Evolutionary conservation across 352 stramenopile species (phyloP).

Genomic region (Thalassiosira hispida): DNA sequence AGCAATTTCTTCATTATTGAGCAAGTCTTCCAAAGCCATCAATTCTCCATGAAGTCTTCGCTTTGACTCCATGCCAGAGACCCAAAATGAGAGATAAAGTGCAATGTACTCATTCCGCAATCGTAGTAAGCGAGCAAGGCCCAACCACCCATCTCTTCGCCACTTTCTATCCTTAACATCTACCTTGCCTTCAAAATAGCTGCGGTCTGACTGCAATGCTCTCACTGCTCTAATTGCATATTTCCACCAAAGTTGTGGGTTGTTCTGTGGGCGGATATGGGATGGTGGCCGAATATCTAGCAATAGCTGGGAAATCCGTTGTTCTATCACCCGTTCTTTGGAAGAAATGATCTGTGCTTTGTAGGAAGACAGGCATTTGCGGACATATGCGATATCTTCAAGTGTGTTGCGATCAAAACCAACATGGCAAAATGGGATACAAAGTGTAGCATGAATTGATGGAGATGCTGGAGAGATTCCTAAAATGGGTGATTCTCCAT

Average conservation of each 20-base stretch:
- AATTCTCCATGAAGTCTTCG: slow-evolving; percentile 52
- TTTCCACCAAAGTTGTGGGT: slow-evolving; percentile 70
- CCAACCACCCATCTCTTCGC: slow-evolving; percentile 59
- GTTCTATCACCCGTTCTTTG: slow-evolving; percentile 35
- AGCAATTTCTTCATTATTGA: slow-evolving; percentile 67
- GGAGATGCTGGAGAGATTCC: slow-evolving; percentile 6
- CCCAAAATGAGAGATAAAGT: slow-evolving; percentile 51
- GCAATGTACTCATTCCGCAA: slow-evolving; percentile 54
- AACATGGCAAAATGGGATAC: slow-evolving; percentile 65
- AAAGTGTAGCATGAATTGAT: slow-evolving; percentile 49
- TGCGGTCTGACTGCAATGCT: slow-evolving; percentile 33
- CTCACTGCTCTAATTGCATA: slow-evolving; percentile 66
- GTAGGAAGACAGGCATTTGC: slow-evolving; percentile 63
- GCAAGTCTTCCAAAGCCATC: slow-evolving; percentile 64
- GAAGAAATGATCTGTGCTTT: slow-evolving; percentile 37
- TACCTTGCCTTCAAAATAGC: slow-evolving; percentile 4
- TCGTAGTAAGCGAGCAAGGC: slow-evolving; percentile 52
- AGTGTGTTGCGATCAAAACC: slow-evolving; percentile 63
- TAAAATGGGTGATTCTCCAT: not conserved
- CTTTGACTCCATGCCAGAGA: slow-evolving; percentile 11
- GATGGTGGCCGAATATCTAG: slow-evolving; percentile 45
- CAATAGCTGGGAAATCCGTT: slow-evolving; percentile 37
- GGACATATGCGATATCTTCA: slow-evolving; percentile 77
- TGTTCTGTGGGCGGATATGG: slow-evolving; percentile 23
- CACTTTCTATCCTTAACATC: slow-evolving; percentile 14